Evolutionary conservation across 495 filamentous ascomycete genomes (phyloP), one percentile per base, ranked within the genome.

Genomic region (Xylaria curta): DNA sequence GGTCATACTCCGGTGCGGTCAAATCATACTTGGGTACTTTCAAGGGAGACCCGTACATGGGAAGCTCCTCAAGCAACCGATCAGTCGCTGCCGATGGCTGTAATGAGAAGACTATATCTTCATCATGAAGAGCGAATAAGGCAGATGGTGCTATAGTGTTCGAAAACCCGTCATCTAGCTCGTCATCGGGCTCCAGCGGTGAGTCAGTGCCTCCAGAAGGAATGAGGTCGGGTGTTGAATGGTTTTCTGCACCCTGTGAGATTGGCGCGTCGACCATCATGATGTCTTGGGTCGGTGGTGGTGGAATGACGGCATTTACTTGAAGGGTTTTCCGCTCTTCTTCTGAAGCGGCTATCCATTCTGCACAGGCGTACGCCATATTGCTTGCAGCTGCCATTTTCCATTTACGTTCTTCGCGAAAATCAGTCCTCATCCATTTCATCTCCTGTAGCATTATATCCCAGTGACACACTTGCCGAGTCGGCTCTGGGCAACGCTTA

Each of bases 381-480:
- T 90, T 91, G 65, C 88, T 89, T 3, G 94, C 94, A 51, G 91
- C 87, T 61, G 92, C 89, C 71, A 90, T 89, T 80, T 98, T 98
- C 94, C 93, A 97, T 78, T 97, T 97, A 36, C 93, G 83, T 80
- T 99, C 96, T 81, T 97, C 93, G 40, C 92, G 87, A 76, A 98
- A 98, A 82, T 99, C 96, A 2, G 93, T 97, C 47, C 93, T 88
- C 90, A 99, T 93, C 97, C 96, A 98, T 80, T 94, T 97, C 88
- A 95, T 92, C 81, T 99, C 93, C 73, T 93, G 87, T 10, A 98
- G 82, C 51, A 98, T 79, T 54, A 96, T 87, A 83, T 99, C 96
- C 88, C 89, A 91, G 78, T 98, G 95, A 7, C 89, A 88, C 2
- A 87, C 84, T 15, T 91, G 90, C 47, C 94, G 87, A 9, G 85